Base-by-base conservation (phyloP, 176 grass and related monocot genomes). In the Aegilops sharonensis region DNA sequence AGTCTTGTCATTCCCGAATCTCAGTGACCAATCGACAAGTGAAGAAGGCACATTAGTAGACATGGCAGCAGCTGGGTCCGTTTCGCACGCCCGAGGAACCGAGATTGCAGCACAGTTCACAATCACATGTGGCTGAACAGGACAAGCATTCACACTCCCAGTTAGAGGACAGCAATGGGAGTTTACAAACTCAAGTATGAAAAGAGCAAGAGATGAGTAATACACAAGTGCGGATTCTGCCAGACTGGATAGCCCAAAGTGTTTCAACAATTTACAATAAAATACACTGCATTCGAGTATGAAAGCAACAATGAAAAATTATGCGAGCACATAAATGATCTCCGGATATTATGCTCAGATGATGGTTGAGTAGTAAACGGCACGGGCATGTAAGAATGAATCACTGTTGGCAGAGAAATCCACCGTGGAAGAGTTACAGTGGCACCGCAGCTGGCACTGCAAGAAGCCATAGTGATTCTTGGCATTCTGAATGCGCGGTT, bases 41-140 rank as follows among this genome's bases (percentile, higher is more conserved):
- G 91, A 90, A 70, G 90, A 91, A 59, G 95, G 93, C 40, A 85
- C 59, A 77, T 98, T 98, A 15, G 84, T 95, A 27, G 93, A 90
- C 93, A 92, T 89, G 21, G 95, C 93, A 81, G 83, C 88, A 35
- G 71, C 81, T 20, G 95, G 88, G 84, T 98, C 95, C 64, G 25
- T 57, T 84, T 95, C 95, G 7, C 95, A 98, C 30, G 90, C 88
- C 81, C 90, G 93, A 57, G 95, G 95, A 68, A 95, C 69, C 14
- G 95, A 98, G 63, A 95, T 83, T 14, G 95, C 95, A 35, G 93
- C 95, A 42, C 93, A 98, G 75, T 98, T 98, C 12, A 98, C 91
- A 57, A 95, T 83, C 11, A 92, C 90, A 63, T 98, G 88, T 35
- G 95, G 95, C 93, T 98, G 86, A 87, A 86, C 25, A 81, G 0